Conservation (phyloP, 192 early-diverging fungal genomes). For the Allomyces javanicus region DNA sequence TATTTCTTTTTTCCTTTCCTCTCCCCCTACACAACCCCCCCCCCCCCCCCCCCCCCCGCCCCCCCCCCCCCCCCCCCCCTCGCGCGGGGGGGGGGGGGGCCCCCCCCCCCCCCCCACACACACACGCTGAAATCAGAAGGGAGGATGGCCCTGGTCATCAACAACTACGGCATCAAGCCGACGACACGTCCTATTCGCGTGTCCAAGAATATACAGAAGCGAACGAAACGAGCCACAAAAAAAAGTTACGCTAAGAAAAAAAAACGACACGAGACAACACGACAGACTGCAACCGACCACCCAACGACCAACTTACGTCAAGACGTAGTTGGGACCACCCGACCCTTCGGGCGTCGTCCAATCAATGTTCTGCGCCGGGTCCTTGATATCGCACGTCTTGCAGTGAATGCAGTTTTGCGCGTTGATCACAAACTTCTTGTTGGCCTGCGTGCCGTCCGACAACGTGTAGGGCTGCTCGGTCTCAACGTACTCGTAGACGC, state of each 20-base stretch:
- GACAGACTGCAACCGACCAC: neutral
- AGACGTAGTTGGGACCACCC: constrained; percentile 58
- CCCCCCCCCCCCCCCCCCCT: too few relatives aligned
- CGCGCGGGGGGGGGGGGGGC: too few relatives aligned
- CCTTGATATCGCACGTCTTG: constrained; percentile 99
- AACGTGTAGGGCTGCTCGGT: constrained; percentile 32
- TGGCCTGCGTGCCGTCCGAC: constrained; percentile 9
- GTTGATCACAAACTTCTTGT: constrained; percentile 91
- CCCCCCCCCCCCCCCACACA: too few relatives aligned
- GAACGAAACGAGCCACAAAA: too few relatives aligned
- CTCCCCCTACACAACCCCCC: too few relatives aligned
- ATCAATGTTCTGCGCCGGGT: constrained; percentile 95
- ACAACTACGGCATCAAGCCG: too few relatives aligned
- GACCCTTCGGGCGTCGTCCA: constrained; percentile 90
- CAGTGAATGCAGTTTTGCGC: constrained; percentile 96
- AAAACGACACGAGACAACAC: neutral
- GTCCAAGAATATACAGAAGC: too few relatives aligned
- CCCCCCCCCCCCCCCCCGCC: too few relatives aligned
- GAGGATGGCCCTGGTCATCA: too few relatives aligned
- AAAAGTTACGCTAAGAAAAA: neutral
- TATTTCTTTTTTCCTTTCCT: too few relatives aligned
- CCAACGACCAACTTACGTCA: constrained; percentile 20
- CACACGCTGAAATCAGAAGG: too few relatives aligned
- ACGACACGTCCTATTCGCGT: too few relatives aligned
- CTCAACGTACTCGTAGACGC: constrained; percentile 94